Percentiles rank a stretch among this genome's conserved stretches.
Evolutionary conservation across 2,329 filamentous ascomycete species (phyloP).

Genomic region (Camptophora hylomeconis): DNA sequence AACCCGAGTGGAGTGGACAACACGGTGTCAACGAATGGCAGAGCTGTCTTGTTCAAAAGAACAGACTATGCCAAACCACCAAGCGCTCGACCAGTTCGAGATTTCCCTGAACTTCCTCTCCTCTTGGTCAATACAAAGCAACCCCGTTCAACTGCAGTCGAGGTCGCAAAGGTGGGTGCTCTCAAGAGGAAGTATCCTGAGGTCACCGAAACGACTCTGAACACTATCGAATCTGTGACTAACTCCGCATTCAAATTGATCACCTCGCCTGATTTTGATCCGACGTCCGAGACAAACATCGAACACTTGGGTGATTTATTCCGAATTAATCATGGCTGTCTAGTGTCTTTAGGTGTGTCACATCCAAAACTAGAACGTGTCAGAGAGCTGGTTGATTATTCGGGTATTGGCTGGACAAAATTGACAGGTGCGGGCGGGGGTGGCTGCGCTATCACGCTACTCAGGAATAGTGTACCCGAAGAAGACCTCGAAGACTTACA

Average conservation of each 20-base stretch:
- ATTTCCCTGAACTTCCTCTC: constrained; percentile 84
- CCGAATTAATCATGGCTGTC: constrained; percentile 81
- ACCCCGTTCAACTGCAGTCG: constrained; percentile 67
- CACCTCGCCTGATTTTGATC: constrained; percentile 52
- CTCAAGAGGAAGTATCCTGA: constrained; percentile 60
- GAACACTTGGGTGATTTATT: constrained; percentile 73
- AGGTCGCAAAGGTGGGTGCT: constrained; percentile 74
- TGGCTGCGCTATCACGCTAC: constrained; percentile 84
- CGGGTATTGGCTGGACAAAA: constrained; percentile 92
- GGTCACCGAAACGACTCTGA: constrained; percentile 67
- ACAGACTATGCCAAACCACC: constrained; percentile 67
- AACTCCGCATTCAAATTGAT: constrained; percentile 44
- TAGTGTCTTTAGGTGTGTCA: constrained; percentile 85
- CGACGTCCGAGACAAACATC: constrained; percentile 49
- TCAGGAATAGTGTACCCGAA: constrained; percentile 52
- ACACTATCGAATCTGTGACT: constrained; percentile 61
- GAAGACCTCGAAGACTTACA: constrained; percentile 52
- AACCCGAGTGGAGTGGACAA: constrained; percentile 96
- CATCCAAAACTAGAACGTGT: constrained; percentile 88
- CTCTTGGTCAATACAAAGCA: constrained; percentile 83
- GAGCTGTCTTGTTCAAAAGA: constrained; percentile 82
- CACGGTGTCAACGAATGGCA: constrained; percentile 84
- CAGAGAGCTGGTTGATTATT: constrained; percentile 77
- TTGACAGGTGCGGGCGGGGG: constrained; percentile 91
- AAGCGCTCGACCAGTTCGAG: constrained; percentile 59